These are phyloP conservation scores for Pythium vanterpoolii DNA, from an alignment of 352 stramenopile genomes.

Conservation along the genomic window DNA sequence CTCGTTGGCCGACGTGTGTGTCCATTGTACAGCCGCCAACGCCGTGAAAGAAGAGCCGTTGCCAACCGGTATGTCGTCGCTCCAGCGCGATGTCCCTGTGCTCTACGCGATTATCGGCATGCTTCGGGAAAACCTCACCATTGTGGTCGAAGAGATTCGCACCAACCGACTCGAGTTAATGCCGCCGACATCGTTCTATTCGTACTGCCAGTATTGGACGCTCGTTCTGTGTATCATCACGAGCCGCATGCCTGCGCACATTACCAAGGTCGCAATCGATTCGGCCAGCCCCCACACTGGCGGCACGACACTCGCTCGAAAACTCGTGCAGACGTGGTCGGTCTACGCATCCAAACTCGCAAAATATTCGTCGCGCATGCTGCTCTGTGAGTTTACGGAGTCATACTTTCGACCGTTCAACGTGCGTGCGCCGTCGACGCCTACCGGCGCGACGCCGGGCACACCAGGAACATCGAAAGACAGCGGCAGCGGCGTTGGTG, in stretches of 20 bases:
- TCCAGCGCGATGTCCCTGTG: slow-evolving; percentile 63
- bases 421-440: slow-evolving; percentile 13
- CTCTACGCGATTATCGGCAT: slow-evolving; percentile 58
- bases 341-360: slow-evolving; percentile 54
- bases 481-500: background rate
- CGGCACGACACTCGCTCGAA: slow-evolving; percentile 27
- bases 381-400: slow-evolving; percentile 61
- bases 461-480: slow-evolving; percentile 12
- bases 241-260: slow-evolving; percentile 52
- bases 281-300: slow-evolving; percentile 24
- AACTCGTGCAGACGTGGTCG: slow-evolving; percentile 55
- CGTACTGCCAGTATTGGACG: slow-evolving; percentile 74
- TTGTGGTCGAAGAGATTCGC: slow-evolving; percentile 63
- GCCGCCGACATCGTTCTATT: slow-evolving; percentile 34
- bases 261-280: slow-evolving; percentile 52
- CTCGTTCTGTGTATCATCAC: slow-evolving; percentile 50
- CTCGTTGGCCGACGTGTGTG: slow-evolving; percentile 46
- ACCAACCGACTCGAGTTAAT: slow-evolving; percentile 58
- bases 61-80: slow-evolving; percentile 28
- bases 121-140: slow-evolving; percentile 45
- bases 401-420: slow-evolving; percentile 60
- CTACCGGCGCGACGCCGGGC: slow-evolving; percentile 15
- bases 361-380: slow-evolving; percentile 42
- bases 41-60: background rate
- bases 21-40: slow-evolving; percentile 29